These are phyloP conservation scores for Diospyros kaki DNA, from an alignment of 148 eudicot species.

Conservation along the genomic window DNA sequence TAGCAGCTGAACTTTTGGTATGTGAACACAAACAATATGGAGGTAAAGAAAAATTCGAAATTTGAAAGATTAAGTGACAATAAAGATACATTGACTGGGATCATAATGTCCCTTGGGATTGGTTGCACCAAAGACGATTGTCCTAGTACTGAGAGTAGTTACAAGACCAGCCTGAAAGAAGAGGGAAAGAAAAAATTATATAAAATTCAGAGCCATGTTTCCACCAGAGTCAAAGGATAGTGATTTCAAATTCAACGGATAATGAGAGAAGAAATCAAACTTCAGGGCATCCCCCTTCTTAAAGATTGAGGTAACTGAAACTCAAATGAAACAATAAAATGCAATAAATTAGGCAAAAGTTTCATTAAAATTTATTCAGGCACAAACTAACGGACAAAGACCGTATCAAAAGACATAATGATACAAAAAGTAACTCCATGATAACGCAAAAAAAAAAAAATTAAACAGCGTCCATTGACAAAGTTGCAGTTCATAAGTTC, in stretches of 20 bases:
- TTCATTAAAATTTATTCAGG: background rate
- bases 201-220: slow-evolving; percentile 10
- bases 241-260: background rate
- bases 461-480: no score
- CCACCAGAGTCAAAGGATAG: background rate
- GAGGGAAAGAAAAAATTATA: no score
- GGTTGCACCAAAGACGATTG: slow-evolving; percentile 95
- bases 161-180: slow-evolving; percentile 84
- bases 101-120: slow-evolving; percentile 99
- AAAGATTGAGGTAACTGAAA: background rate
- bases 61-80: background rate
- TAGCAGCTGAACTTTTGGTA: background rate
- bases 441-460: no score
- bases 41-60: background rate
- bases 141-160: slow-evolving; percentile 83
- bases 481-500: no score
- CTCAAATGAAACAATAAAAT: background rate
- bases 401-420: no score
- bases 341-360: background rate
- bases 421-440: no score
- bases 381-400: background rate
- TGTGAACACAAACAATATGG: slow-evolving; percentile 9
- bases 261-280: background rate
- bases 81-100: slow-evolving; percentile 59
- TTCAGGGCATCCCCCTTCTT: background rate